phyloP scores from a whole-genome alignment of 2,329 filamentous ascomycete genomes.

The Coniochaeta prunicola region DNA sequence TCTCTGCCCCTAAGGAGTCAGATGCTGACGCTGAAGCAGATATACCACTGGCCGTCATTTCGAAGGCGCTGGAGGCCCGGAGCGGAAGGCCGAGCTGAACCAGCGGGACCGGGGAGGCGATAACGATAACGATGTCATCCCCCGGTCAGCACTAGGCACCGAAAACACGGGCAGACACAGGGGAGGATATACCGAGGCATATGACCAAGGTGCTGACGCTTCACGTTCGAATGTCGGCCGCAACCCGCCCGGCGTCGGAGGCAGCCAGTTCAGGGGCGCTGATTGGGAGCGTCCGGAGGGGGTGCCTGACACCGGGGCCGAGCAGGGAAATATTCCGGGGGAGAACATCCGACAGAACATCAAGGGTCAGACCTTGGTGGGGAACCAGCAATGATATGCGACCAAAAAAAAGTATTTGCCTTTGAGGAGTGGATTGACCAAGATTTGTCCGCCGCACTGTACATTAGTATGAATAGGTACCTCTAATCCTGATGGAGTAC shows the following conservation, averaged over 20 bases:
- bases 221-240: slow-evolving; percentile 29
- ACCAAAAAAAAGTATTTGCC: no score
- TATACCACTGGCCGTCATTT: slow-evolving; percentile 15
- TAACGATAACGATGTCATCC: slow-evolving; percentile 29
- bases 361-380: slow-evolving; percentile 25
- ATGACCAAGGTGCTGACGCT: slow-evolving; percentile 27
- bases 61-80: neutral
- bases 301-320: slow-evolving; percentile 33
- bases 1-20: neutral
- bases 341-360: slow-evolving; percentile 14
- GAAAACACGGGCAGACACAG: neutral
- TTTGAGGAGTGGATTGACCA: neutral
- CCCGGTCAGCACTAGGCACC: slow-evolving; percentile 17
- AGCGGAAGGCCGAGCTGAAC: slow-evolving; percentile 13
- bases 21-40: slow-evolving; percentile 20
- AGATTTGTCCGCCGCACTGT: no score
- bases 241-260: slow-evolving; percentile 25
- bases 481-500: no score
- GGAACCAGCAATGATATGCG: no score
- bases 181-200: slow-evolving; percentile 17
- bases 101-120: slow-evolving; percentile 23
- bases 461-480: no score
- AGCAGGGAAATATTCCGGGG: slow-evolving; percentile 29
- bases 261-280: slow-evolving; percentile 30
- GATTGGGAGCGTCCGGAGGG: slow-evolving; percentile 33